These are phyloP conservation scores for Ailanthus altissimus DNA, from an alignment of 345 rosid species.

Conservation along the genomic window DNA sequence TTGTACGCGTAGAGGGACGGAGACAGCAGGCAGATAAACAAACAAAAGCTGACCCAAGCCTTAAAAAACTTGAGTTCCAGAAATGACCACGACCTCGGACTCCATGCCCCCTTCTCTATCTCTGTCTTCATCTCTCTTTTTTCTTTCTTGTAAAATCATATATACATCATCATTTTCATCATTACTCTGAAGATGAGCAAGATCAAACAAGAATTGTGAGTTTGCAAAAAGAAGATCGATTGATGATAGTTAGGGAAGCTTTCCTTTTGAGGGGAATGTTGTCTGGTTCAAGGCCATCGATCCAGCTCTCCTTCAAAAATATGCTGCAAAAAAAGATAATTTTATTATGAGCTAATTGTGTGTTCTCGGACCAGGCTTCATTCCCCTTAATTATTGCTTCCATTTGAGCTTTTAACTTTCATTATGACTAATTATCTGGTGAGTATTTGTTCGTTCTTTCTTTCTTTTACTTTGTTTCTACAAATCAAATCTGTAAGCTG, in stretches of 20 bases:
- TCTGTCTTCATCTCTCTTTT: not conserved
- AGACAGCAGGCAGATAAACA: not conserved
- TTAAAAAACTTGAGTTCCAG: not conserved
- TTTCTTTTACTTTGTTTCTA: not conserved
- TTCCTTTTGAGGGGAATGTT: constrained; percentile 60
- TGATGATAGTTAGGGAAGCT: constrained; percentile 28
- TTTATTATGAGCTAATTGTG: not conserved
- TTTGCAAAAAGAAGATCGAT: too few species aligned
- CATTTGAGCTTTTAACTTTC: not conserved
- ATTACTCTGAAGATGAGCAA: too few species aligned
- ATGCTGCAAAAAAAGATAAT: too few species aligned
- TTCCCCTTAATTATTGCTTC: constrained; percentile 66
- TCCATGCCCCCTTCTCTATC: not conserved
- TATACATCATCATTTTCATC: not conserved
- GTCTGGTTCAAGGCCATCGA: constrained; percentile 52
- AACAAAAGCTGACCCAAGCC: not conserved
- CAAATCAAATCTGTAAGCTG: not conserved
- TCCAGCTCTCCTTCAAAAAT: not conserved
- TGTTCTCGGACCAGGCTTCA: constrained; percentile 92
- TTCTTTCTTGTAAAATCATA: not conserved
- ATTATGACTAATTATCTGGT: not conserved
- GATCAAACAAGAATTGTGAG: too few species aligned
- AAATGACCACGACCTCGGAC: not conserved
- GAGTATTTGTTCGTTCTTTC: not conserved
- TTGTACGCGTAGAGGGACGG: not conserved